Base-by-base conservation (phyloP, 2,329 filamentous ascomycete species). In the Basipetospora chlamydospora region DNA sequence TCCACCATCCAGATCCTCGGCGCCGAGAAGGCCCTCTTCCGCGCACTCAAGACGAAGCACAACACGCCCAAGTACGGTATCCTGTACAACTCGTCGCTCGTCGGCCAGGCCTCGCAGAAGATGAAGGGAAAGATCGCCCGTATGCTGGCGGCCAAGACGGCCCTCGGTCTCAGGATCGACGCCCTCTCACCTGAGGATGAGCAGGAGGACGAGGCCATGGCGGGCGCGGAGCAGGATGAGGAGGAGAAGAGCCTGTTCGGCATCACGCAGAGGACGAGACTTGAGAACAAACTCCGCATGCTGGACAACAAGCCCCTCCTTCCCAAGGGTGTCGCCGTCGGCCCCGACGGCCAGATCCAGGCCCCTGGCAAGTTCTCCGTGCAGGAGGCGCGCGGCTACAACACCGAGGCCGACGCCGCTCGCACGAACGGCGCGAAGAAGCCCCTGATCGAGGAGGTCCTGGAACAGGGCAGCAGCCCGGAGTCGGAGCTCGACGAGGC, bases 121-220 rank as follows among this genome's bases (percentile, higher is more conserved):
- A 96, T 96, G 70, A 98, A 98, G 78, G 90, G 90, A 50, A 98
- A 98, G 70, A 94, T 98, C 53, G 90, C 90, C 28, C 84, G 90
- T 71, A 86, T 94, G 68, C 73, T 98, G 42, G 82, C 90, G 33
- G 81, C 88, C 47, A 96, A 96, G 70, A 78, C 88, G 32, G 85
- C 90, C 18, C 74, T 98, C 35, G 87, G 87, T 67, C 69, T 95
- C 33, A 86, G 90, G 61, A 82, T 94, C 34, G 90, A 98, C 58
- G 85, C 90, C 20, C 43, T 44, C 35, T 71, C 92, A 30, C 81
- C 87, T 44, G 85, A 81, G 67, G 73, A 70, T 47, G 65, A 66
- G 34, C 74, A 73, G 39, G 67, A 79, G 42, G 70, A 75, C 38
- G 75, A 67, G 17, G 60, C 53, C 35, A 52, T 57, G 13, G 52